Evolutionary conservation across 148 eudicot species (phyloP).

Genomic region (Chenopodium suecicum): DNA sequence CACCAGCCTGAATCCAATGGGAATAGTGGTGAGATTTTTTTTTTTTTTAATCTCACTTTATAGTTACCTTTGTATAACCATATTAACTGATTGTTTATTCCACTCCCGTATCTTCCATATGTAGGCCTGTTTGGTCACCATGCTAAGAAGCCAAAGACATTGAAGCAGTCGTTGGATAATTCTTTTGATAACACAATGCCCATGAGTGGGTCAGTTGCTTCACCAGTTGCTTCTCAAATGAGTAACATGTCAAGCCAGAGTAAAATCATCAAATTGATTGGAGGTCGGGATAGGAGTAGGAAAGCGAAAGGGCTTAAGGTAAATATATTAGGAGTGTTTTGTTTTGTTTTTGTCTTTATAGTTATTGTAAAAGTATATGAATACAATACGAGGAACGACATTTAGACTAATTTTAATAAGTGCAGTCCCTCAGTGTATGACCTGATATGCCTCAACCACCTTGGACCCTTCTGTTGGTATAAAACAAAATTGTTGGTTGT

Average conservation of each 20-base stretch:
- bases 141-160: slow-evolving; percentile 62
- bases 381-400: background rate
- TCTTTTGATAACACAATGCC: slow-evolving; percentile 59
- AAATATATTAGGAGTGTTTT: slow-evolving; percentile 9
- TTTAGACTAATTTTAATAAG: background rate
- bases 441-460: background rate
- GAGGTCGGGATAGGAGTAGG: slow-evolving; percentile 70
- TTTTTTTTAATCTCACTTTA: background rate
- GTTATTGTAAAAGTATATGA: background rate
- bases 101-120: background rate
- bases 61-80: background rate
- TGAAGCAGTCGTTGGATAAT: slow-evolving; percentile 60
- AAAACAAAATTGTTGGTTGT: slow-evolving; percentile 2
- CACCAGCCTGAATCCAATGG: slow-evolving; percentile 73
- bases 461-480: background rate
- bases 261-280: slow-evolving; percentile 72
- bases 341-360: no score
- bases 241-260: slow-evolving; percentile 83
- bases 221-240: slow-evolving; percentile 86
- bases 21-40: slow-evolving; percentile 48
- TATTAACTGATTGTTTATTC: slow-evolving; percentile 11
- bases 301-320: slow-evolving; percentile 75
- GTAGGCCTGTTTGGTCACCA: slow-evolving; percentile 66
- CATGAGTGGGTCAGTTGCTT: slow-evolving; percentile 61
- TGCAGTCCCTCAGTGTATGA: background rate